Conservation (phyloP, 148 eudicot genomes). For the Mesembryanthemum crystallinum region DNA sequence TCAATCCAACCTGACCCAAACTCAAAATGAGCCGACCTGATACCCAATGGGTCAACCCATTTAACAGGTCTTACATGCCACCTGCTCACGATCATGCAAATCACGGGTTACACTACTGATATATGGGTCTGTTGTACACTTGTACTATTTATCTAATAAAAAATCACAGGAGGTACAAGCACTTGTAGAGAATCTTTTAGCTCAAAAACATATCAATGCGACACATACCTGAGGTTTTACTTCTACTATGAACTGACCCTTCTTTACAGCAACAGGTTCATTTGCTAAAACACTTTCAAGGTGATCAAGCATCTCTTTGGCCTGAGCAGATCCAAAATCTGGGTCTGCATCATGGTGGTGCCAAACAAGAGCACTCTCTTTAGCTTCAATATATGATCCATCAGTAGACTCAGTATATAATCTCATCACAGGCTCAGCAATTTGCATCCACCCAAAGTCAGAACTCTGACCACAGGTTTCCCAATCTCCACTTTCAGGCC, state of each 20-base stretch:
- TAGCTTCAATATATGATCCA: conserved; percentile 37
- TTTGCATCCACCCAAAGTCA: conserved; percentile 36
- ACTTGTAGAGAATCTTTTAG: background rate
- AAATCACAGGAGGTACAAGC: background rate
- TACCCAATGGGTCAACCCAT: no score
- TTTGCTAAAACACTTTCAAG: conserved; percentile 42
- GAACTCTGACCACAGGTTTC: conserved; percentile 33
- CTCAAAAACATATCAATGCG: background rate
- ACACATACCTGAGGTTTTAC: conserved; percentile 39
- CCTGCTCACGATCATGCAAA: no score
- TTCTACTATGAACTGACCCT: conserved; percentile 41
- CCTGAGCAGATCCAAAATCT: conserved; percentile 46
- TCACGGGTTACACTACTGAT: no score
- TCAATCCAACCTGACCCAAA: no score
- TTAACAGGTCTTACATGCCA: no score
- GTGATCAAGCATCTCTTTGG: conserved; percentile 47
- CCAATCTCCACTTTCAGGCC: conserved; percentile 36
- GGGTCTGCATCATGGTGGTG: conserved; percentile 39
- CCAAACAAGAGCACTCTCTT: conserved; percentile 45
- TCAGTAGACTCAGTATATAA: conserved; percentile 36
- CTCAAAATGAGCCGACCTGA: no score
- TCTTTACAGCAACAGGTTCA: conserved; percentile 42
- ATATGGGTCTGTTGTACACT: no score
- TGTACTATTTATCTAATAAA: background rate
- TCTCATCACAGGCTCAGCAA: conserved; percentile 38